These are phyloP conservation scores for Paraphaeosphaeria minitans DNA, from an alignment of 2,329 filamentous ascomycete species.

Conservation along the genomic window DNA sequence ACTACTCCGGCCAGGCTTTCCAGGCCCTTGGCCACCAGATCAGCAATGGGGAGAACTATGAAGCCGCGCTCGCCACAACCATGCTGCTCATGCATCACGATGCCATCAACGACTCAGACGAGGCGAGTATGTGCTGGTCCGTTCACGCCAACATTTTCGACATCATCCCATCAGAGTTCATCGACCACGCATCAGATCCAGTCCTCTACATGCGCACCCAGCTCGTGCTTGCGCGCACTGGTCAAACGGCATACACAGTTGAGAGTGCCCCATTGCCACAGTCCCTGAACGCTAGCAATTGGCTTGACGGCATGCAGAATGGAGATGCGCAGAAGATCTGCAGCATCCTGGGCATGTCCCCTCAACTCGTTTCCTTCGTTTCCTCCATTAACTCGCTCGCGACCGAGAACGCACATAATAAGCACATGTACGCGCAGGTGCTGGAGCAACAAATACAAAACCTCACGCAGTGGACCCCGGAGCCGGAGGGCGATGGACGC, in stretches of 20 bases:
- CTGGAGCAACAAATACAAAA: constrained; percentile 33
- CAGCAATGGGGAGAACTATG: constrained; percentile 30
- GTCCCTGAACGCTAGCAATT: constrained; percentile 31
- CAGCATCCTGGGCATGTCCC: constrained; percentile 33
- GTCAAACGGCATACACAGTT: constrained; percentile 29
- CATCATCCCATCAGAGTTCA: constrained; percentile 27
- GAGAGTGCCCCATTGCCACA: constrained; percentile 26
- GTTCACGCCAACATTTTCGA: constrained; percentile 42
- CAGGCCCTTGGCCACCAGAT: constrained; percentile 37
- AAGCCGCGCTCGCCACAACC: constrained; percentile 39
- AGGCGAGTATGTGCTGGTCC: constrained; percentile 40
- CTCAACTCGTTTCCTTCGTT: constrained; percentile 36
- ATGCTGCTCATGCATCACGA: constrained; percentile 43
- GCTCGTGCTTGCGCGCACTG: constrained; percentile 35
- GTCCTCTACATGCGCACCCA: constrained; percentile 38
- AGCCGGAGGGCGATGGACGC: constrained; percentile 27
- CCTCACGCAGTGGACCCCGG: constrained; percentile 35
- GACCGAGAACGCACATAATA: constrained; percentile 22
- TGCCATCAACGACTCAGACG: constrained; percentile 30
- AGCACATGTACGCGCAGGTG: constrained; percentile 29
- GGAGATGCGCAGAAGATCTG: constrained; percentile 33
- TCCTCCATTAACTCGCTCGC: constrained; percentile 35
- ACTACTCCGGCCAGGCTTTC: constrained; percentile 40
- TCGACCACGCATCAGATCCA: constrained; percentile 32
- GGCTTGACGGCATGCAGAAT: constrained; percentile 28